Conservation (phyloP, 805 yeast genomes). For the Kazachstania bromeliacearum region DNA sequence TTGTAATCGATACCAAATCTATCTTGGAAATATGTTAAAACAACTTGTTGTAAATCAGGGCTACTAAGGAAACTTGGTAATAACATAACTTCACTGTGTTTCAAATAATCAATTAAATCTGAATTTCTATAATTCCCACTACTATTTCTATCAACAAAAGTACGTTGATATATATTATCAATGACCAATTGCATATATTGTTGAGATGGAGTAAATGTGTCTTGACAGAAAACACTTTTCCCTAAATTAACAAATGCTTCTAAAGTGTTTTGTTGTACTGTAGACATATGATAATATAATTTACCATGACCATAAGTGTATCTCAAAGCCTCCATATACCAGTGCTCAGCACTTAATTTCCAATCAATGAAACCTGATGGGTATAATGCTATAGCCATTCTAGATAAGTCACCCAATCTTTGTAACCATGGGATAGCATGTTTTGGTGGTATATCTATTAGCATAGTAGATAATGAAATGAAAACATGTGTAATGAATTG, state of each 20-base stretch:
- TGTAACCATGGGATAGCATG: conserved; percentile 56
- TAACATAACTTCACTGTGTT: conserved; percentile 58
- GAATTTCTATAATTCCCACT: conserved; percentile 23
- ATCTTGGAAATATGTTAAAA: conserved; percentile 53
- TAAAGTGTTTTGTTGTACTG: conserved; percentile 61
- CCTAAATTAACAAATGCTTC: conserved; percentile 76
- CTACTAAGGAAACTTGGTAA: conserved; percentile 48
- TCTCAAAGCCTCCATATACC: conserved; percentile 70
- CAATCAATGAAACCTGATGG: conserved; percentile 76
- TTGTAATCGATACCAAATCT: conserved; percentile 56
- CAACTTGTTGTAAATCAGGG: conserved; percentile 48
- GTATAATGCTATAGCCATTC: conserved; percentile 82
- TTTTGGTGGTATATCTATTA: conserved; percentile 30
- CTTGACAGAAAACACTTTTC: conserved; percentile 68
- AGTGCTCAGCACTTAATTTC: conserved; percentile 72
- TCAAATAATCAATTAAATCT: conserved; percentile 29
- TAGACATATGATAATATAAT: conserved; percentile 77
- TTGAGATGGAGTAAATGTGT: conserved; percentile 75
- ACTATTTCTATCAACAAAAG: conserved; percentile 33
- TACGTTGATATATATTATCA: conserved; percentile 58
- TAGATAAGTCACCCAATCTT: conserved; percentile 72
- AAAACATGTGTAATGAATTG: conserved; percentile 68
- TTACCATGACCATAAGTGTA: conserved; percentile 78
- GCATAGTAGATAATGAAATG: conserved; percentile 37
- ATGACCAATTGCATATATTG: conserved; percentile 70